These are phyloP conservation scores for Fusarium hainanense DNA, from an alignment of 2,329 filamentous ascomycete genomes.

Conservation along the genomic window DNA sequence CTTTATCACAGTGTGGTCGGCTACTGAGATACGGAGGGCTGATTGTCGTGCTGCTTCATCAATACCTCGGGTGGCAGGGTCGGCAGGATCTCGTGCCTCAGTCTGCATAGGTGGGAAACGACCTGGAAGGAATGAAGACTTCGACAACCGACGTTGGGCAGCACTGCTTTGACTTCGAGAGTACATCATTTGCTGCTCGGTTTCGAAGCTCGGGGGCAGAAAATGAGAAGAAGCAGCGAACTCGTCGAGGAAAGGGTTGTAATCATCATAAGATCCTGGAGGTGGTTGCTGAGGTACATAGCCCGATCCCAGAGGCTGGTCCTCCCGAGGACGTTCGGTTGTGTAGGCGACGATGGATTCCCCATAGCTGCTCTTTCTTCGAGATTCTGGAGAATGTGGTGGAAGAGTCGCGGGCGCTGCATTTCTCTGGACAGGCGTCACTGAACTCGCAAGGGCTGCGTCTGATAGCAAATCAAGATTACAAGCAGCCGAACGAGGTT, in stretches of 20 bases:
- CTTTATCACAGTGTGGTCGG: constrained; percentile 66
- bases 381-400: constrained; percentile 54
- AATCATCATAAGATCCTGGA: constrained; percentile 62
- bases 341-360: constrained; percentile 59
- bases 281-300: constrained; percentile 47
- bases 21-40: constrained; percentile 62
- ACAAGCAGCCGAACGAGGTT: constrained; percentile 60
- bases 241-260: constrained; percentile 70
- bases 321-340: constrained; percentile 60
- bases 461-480: constrained; percentile 70
- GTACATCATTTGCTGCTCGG: constrained; percentile 66
- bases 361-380: constrained; percentile 61
- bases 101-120: constrained; percentile 65
- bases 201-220: constrained; percentile 65
- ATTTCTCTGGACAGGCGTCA: constrained; percentile 63
- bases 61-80: constrained; percentile 39
- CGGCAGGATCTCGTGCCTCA: constrained; percentile 59
- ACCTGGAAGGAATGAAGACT: constrained; percentile 64
- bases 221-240: constrained; percentile 66
- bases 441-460: constrained; percentile 68
- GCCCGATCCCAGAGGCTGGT: constrained; percentile 56
- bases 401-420: constrained; percentile 58
- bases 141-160: constrained; percentile 56
- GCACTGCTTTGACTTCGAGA: constrained; percentile 56
- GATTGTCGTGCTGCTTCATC: constrained; percentile 50